A percentile compares a stretch with the other conserved stretches of the same genome.
phyloP scores from a whole-genome alignment of 768 basidiomycete species.

The Russula earlei region DNA sequence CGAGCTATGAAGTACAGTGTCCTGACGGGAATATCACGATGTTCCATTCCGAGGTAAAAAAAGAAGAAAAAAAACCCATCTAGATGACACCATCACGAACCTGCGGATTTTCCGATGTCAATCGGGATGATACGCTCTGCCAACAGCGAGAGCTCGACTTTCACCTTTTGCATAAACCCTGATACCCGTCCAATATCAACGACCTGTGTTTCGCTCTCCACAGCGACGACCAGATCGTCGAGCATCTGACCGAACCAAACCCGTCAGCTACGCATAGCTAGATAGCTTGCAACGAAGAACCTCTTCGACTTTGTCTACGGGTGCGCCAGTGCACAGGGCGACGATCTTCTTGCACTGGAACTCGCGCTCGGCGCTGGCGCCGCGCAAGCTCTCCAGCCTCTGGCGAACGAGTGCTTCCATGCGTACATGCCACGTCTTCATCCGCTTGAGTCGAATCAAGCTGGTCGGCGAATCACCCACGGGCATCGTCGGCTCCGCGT shows the following conservation, averaged over 20 bases:
- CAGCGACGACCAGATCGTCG: conserved; percentile 73
- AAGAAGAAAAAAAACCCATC: conserved; percentile 3
- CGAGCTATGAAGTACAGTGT: conserved; percentile 13
- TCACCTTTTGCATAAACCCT: conserved; percentile 84
- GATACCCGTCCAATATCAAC: conserved; percentile 81
- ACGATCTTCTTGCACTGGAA: conserved; percentile 89
- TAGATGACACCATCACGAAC: conserved; percentile 57
- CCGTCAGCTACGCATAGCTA: conserved; percentile 3
- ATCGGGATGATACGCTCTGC: not conserved
- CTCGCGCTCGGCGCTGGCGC: conserved; percentile 80
- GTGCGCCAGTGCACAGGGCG: conserved; percentile 77
- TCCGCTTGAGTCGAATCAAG: conserved; percentile 61
- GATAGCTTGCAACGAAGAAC: conserved; percentile 40
- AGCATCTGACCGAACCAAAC: conserved; percentile 48
- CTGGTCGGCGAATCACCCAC: conserved; percentile 45
- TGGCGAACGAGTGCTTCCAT: conserved; percentile 66
- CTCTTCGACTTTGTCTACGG: conserved; percentile 81
- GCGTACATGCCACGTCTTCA: conserved; percentile 77
- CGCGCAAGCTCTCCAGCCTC: conserved; percentile 61
- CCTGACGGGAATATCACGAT: not conserved
- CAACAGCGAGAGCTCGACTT: conserved; percentile 8
- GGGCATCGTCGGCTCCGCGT: conserved; percentile 67
- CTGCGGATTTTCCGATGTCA: conserved; percentile 25
- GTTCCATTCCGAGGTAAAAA: not conserved
- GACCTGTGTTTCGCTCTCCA: conserved; percentile 79